Evolutionary conservation across 2,329 filamentous ascomycete species (phyloP).

Genomic region (Helotiales sp.): DNA sequence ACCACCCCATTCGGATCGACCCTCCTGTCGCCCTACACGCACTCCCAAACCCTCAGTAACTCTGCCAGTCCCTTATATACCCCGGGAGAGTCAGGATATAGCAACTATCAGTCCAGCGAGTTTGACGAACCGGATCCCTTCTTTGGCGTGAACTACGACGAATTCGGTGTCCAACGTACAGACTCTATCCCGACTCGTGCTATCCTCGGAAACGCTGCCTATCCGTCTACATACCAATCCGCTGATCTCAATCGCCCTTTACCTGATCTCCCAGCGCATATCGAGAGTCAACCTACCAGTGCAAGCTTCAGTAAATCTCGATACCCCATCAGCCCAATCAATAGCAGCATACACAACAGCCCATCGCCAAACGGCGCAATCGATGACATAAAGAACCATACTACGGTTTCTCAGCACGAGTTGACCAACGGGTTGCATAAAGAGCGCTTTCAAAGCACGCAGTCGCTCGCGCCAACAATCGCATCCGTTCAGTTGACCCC

Average conservation of each 20-base stretch:
- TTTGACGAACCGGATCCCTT: conserved; percentile 41
- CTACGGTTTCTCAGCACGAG: conserved; percentile 35
- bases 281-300: conserved; percentile 24
- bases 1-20: conserved; percentile 31
- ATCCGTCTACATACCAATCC: conserved; percentile 20
- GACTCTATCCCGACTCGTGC: conserved; percentile 32
- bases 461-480: conserved; percentile 20
- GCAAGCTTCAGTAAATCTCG: conserved; percentile 30
- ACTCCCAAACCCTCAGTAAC: conserved; percentile 39
- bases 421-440: conserved; percentile 32
- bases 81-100: conserved; percentile 41
- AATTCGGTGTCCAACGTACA: conserved; percentile 36
- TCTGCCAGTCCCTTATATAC: conserved; percentile 41
- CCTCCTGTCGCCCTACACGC: conserved; percentile 38
- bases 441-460: conserved; percentile 26
- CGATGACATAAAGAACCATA: conserved; percentile 30
- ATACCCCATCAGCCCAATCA: conserved; percentile 40
- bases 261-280: conserved; percentile 26
- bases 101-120: conserved; percentile 40
- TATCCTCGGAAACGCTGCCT: conserved; percentile 22
- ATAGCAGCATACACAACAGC: conserved; percentile 38
- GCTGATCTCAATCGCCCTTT: conserved; percentile 27
- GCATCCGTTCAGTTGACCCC: conserved; percentile 39
- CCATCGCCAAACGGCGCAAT: conserved; percentile 33
- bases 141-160: conserved; percentile 44